Conservation (phyloP, 768 basidiomycete genomes). For the Tricholoma sp. region DNA sequence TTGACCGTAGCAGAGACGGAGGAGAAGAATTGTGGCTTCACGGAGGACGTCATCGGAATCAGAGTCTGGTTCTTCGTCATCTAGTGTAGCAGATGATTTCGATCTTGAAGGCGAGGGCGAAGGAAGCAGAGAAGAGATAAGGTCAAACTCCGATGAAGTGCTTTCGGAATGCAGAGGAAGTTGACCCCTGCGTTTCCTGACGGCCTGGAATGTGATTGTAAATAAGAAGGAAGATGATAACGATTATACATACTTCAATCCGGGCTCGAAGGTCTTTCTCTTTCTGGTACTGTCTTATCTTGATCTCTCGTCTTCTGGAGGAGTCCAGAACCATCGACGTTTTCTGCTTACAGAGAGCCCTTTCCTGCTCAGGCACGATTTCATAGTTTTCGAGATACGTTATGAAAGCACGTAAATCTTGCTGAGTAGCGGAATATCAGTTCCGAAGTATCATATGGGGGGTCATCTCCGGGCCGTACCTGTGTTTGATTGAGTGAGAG, state of each 20-base stretch:
- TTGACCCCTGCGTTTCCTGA: constrained; percentile 52
- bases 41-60: constrained; percentile 65
- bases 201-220: constrained; percentile 27
- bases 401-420: constrained; percentile 41
- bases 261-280: constrained; percentile 75
- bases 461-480: constrained; percentile 35
- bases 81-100: constrained; percentile 11
- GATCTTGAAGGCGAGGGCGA: constrained; percentile 14
- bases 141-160: constrained; percentile 49
- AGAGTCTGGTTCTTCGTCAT: constrained; percentile 45
- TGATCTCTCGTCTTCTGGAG: constrained; percentile 71
- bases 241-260: constrained; percentile 51
- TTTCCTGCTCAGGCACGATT: constrained; percentile 59
- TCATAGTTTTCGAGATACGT: constrained; percentile 57
- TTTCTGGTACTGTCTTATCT: constrained; percentile 85
- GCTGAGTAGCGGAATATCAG: constrained; percentile 30
- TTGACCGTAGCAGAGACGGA: constrained; percentile 69
- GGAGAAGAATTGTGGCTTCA: constrained; percentile 61
- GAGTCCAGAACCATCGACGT: constrained; percentile 53
- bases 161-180: constrained; percentile 22
- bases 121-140: constrained; percentile 61
- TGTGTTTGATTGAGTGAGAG: constrained; percentile 47
- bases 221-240: not conserved
- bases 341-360: constrained; percentile 46
- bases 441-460: constrained; percentile 8